Percentiles rank a stretch among this genome's conserved stretches.
These are phyloP conservation scores for Lichina pygmaea DNA, from an alignment of 495 filamentous ascomycete genomes.

Conservation along the genomic window DNA sequence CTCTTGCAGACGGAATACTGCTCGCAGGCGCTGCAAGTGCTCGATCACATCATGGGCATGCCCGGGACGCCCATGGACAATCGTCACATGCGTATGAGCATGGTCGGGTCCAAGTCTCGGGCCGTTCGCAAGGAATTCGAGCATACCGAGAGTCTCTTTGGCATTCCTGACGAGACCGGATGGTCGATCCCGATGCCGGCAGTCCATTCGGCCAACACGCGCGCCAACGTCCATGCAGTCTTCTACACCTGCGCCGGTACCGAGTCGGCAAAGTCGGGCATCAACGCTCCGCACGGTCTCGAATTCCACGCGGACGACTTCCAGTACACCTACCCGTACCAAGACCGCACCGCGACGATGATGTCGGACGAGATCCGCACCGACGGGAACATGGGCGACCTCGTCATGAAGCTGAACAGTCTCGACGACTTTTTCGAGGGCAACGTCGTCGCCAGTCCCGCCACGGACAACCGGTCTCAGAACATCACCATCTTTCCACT, in stretches of 20 bases:
- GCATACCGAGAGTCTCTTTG: conserved; percentile 76
- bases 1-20: conserved; percentile 84
- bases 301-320: conserved; percentile 84
- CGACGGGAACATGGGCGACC: conserved; percentile 55
- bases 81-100: conserved; percentile 89
- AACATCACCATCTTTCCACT: conserved; percentile 29
- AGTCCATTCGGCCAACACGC: conserved; percentile 55
- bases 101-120: conserved; percentile 58
- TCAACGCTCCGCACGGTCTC: conserved; percentile 56
- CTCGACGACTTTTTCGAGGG: conserved; percentile 89
- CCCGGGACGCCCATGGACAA: conserved; percentile 78
- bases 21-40: conserved; percentile 64
- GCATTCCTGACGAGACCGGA: conserved; percentile 82
- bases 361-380: conserved; percentile 61
- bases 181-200: conserved; percentile 94
- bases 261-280: conserved; percentile 24
- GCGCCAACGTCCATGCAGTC: conserved; percentile 82
- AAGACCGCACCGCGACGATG: conserved; percentile 65
- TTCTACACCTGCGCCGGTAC: conserved; percentile 64
- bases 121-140: conserved; percentile 83
- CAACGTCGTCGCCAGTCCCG: conserved; percentile 19
- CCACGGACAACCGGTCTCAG: conserved; percentile 30
- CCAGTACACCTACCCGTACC: conserved; percentile 50
- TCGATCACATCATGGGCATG: conserved; percentile 88
- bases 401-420: conserved; percentile 74